Evolutionary conservation across 2,329 filamentous ascomycete species (phyloP).

Genomic region (Neospermospora avenae): DNA sequence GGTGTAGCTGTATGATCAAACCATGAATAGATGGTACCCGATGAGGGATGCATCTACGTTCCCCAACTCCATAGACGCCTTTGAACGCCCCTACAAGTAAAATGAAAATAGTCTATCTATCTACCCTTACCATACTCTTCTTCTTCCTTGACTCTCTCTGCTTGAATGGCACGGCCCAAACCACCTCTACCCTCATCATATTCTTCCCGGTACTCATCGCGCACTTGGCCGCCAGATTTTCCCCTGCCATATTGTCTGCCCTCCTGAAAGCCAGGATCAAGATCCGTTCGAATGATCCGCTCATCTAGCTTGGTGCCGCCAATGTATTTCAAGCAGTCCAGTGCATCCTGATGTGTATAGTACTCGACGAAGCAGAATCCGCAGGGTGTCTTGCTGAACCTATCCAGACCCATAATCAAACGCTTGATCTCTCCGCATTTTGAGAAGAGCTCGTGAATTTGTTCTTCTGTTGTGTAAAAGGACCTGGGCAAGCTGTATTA

Average conservation of each 20-base stretch:
- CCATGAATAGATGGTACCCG: not conserved
- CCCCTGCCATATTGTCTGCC: slow-evolving; percentile 93
- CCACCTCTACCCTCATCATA: slow-evolving; percentile 94
- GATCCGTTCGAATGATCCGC: slow-evolving; percentile 89
- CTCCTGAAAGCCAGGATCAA: slow-evolving; percentile 94
- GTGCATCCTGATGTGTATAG: slow-evolving; percentile 93
- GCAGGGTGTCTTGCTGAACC: slow-evolving; percentile 95
- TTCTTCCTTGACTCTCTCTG: slow-evolving; percentile 56
- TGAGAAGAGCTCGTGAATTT: slow-evolving; percentile 94
- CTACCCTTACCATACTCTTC: slow-evolving; percentile 57
- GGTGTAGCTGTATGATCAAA: not conserved
- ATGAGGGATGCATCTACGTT: not conserved
- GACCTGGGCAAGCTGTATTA: slow-evolving; percentile 51
- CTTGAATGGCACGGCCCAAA: slow-evolving; percentile 73
- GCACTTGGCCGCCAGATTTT: slow-evolving; percentile 93
- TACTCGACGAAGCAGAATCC: slow-evolving; percentile 99
- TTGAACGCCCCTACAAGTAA: slow-evolving; percentile 16
- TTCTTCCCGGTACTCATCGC: slow-evolving; percentile 96
- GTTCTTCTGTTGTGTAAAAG: slow-evolving; percentile 98
- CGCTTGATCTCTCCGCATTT: slow-evolving; percentile 99
- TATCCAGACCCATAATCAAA: slow-evolving; percentile 94
- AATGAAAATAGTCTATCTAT: slow-evolving; percentile 35
- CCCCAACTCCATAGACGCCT: slow-evolving; percentile 24
- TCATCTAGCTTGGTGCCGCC: slow-evolving; percentile 98
- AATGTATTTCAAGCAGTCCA: slow-evolving; percentile 98